A percentile compares a stretch with the other conserved stretches of the same genome.
These are phyloP conservation scores for Aegilops speltoides DNA, from an alignment of 176 grass and related monocot genomes.

Conservation along the genomic window DNA sequence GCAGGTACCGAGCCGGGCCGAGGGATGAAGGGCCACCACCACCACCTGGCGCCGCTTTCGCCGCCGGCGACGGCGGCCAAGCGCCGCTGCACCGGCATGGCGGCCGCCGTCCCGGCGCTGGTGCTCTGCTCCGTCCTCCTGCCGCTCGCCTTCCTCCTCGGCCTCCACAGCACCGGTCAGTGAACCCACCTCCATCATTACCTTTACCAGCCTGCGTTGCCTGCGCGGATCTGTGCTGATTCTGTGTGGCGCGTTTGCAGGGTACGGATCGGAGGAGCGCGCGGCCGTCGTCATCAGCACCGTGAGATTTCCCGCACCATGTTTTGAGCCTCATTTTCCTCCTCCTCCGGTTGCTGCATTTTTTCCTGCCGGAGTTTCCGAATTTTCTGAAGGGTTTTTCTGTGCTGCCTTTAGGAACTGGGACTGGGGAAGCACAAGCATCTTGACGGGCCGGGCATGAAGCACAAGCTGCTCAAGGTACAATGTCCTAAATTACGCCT, in stretches of 20 bases:
- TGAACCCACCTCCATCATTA: not conserved
- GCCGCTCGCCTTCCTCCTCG: constrained; percentile 68
- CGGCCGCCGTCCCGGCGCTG: constrained; percentile 56
- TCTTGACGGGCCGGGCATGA: constrained; percentile 24
- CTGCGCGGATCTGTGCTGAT: constrained; percentile 26
- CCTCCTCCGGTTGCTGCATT: not conserved
- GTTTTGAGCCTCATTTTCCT: not conserved
- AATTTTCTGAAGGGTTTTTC: not conserved
- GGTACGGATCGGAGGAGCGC: constrained; percentile 40
- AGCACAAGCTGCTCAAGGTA: constrained; percentile 51
- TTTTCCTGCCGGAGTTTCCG: not conserved
- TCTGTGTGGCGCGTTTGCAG: not conserved
- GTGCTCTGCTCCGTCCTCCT: constrained; percentile 76
- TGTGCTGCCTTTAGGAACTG: constrained; percentile 18
- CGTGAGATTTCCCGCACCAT: not conserved
- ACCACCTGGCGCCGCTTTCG: constrained; percentile 27
- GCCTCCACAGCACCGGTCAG: constrained; percentile 60
- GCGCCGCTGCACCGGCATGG: constrained; percentile 57
- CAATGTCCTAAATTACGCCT: not conserved
- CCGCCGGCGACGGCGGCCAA: constrained; percentile 28
- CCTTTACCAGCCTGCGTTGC: not conserved
- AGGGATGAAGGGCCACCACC: constrained; percentile 43
- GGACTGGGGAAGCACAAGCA: constrained; percentile 36
- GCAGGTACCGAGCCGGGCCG: not conserved
- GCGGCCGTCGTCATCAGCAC: constrained; percentile 43